These are phyloP conservation scores for Diaporthe citriasiana DNA, from an alignment of 2,329 filamentous ascomycete genomes.

Conservation along the genomic window DNA sequence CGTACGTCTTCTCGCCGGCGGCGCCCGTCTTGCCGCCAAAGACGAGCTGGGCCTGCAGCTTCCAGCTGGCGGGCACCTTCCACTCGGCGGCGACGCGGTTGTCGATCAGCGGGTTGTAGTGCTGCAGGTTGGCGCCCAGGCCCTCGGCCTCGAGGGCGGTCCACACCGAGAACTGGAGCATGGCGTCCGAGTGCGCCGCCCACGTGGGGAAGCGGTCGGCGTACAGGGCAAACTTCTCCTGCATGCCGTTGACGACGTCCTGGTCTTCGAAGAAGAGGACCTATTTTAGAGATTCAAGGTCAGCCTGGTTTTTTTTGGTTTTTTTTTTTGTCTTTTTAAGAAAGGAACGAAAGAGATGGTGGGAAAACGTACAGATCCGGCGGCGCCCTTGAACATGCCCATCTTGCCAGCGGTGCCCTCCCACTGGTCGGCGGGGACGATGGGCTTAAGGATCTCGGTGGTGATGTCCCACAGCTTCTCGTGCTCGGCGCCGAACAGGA, in stretches of 20 bases:
- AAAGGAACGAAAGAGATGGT: background rate
- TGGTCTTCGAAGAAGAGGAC: conserved; percentile 91
- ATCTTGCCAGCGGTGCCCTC: conserved; percentile 62
- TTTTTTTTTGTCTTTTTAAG: too few species aligned
- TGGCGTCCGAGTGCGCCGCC: conserved; percentile 82
- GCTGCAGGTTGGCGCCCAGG: conserved; percentile 89
- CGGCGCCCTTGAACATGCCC: conserved; percentile 75
- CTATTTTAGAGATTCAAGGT: conserved; percentile 51
- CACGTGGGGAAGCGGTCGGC: conserved; percentile 84
- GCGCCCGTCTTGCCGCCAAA: conserved; percentile 76
- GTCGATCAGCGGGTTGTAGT: conserved; percentile 92
- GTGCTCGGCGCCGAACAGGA: conserved; percentile 87
- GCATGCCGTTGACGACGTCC: conserved; percentile 73
- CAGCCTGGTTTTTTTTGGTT: background rate
- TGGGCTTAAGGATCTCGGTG: conserved; percentile 72
- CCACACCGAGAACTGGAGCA: conserved; percentile 88
- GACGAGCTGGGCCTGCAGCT: conserved; percentile 85
- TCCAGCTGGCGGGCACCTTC: conserved; percentile 80
- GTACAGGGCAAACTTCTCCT: conserved; percentile 79
- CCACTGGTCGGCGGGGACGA: conserved; percentile 77
- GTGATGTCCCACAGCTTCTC: conserved; percentile 88
- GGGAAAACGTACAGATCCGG: conserved; percentile 78
- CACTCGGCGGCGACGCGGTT: conserved; percentile 77
- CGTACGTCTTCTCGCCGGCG: conserved; percentile 74
- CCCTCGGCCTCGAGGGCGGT: conserved; percentile 86